These are phyloP conservation scores for Lachancea waltii DNA, from an alignment of 805 yeast species.

Conservation along the genomic window DNA sequence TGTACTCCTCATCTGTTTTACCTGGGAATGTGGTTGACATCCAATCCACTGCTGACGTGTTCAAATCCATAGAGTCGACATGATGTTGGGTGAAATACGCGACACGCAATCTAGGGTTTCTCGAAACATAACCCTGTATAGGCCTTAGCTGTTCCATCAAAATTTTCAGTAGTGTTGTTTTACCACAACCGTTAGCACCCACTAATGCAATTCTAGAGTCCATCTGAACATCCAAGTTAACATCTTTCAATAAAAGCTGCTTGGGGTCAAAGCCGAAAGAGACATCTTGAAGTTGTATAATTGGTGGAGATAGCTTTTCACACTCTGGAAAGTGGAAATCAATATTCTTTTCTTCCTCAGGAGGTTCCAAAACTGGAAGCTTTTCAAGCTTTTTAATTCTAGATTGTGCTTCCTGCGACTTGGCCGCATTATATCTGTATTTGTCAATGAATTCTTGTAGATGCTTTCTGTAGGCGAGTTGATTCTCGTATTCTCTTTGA, in stretches of 20 bases:
- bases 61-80: slow-evolving; percentile 93
- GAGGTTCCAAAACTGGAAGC: slow-evolving; percentile 85
- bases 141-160: slow-evolving; percentile 76
- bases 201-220: slow-evolving; percentile 93
- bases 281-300: slow-evolving; percentile 79
- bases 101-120: slow-evolving; percentile 80
- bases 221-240: slow-evolving; percentile 86
- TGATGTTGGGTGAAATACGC: slow-evolving; percentile 99
- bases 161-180: slow-evolving; percentile 85
- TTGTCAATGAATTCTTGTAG: slow-evolving; percentile 92
- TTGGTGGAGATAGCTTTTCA: slow-evolving; percentile 87
- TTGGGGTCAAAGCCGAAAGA: slow-evolving; percentile 73
- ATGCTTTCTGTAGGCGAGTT: slow-evolving; percentile 92
- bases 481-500: slow-evolving; percentile 92
- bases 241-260: slow-evolving; percentile 61
- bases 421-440: slow-evolving; percentile 95
- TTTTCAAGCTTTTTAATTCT: slow-evolving; percentile 95
- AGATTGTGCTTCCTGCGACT: slow-evolving; percentile 95
- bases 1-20: slow-evolving; percentile 89
- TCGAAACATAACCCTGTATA: slow-evolving; percentile 65
- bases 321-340: slow-evolving; percentile 94
- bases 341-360: slow-evolving; percentile 82
- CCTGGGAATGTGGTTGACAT: slow-evolving; percentile 87
- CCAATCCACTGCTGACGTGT: slow-evolving; percentile 86
- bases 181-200: slow-evolving; percentile 99